Evolutionary conservation across 495 filamentous ascomycete species (phyloP), one percentile per base, ranked within the genome.

Genomic region (Lophiotrema nucula): DNA sequence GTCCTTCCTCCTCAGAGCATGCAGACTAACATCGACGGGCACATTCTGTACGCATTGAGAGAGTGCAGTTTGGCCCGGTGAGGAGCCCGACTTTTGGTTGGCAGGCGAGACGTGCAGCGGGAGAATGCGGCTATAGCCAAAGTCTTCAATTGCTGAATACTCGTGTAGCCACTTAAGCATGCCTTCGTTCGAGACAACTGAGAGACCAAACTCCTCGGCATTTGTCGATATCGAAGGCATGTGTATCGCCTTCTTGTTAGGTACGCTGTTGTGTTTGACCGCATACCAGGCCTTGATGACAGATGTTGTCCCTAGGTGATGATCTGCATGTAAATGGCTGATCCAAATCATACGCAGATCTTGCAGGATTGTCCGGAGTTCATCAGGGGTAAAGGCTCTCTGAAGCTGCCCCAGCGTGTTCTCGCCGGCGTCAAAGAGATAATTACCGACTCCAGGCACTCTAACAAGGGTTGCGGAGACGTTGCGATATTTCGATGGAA

Each of bases 321-420:
- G 93, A 74, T 99, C 93, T 24, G 93, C 93, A 67, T 99, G 93
- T 47, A 92, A 73, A 71, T 99, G 93, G 67, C 88, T 92, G 67
- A 99, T 92, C 87, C 89, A 97, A 50, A 99, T 87, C 61, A 83
- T 79, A 33, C 87, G 88, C 23, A 99, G 76, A 55, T 96, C 88
- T 50, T 76, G 74, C 12, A 97, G 74, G 11, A 96, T 74, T 28
- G 84, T 79, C n/a, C 76, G 74, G 4, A 92, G 70, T 61, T 90
- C 77, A 19, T 76, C 70, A 3, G 77, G 73, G 2, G 77, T 76
- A 64, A 85, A 95, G 2, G 87, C 72, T 38, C 93, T 88, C 50
- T 82, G 82, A 19, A 99, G 70, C 67, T 97, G 92, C n/a, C 93
- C 93, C 15, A 97, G 77, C 0, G 93, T 97, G 61, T 88, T 88